A percentile compares a stretch with the other conserved stretches of the same genome.
phyloP scores from a whole-genome alignment of 2,329 filamentous ascomycete species.

The Dothistroma septosporum region DNA sequence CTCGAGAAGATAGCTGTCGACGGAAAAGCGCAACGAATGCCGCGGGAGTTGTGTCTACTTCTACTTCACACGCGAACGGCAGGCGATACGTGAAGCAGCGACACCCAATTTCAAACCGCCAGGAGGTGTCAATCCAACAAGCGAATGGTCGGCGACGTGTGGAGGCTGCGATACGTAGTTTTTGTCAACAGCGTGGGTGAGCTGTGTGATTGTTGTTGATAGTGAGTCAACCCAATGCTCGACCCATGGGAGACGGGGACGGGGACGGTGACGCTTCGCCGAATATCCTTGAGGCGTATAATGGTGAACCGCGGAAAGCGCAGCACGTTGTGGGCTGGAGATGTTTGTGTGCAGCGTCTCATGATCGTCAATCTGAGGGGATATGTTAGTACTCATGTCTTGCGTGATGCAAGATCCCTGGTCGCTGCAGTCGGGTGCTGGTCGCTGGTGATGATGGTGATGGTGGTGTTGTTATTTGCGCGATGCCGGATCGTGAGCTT shows the following conservation, averaged over 20 bases:
- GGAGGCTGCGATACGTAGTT: neutral
- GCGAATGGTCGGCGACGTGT: neutral
- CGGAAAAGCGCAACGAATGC: neutral
- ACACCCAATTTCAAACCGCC: neutral
- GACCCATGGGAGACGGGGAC: too few relatives aligned
- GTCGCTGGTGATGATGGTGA: neutral
- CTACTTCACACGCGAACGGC: neutral
- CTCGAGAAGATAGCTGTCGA: neutral
- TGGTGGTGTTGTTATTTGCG: neutral
- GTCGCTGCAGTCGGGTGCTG: slow-evolving; percentile 2
- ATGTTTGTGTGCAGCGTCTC: neutral
- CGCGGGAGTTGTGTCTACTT: neutral
- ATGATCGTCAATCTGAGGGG: neutral
- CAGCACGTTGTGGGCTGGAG: neutral
- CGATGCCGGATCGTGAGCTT: neutral
- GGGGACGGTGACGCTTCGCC: too few relatives aligned
- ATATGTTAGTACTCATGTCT: neutral
- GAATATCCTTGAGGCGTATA: too few relatives aligned
- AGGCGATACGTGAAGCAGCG: neutral
- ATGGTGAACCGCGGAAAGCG: neutral
- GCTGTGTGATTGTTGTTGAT: neutral
- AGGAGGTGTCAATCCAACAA: neutral
- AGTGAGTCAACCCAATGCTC: too few relatives aligned
- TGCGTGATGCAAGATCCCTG: neutral
- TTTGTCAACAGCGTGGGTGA: neutral